These are phyloP conservation scores for Dianthus caryophyllus DNA, from an alignment of 148 eudicot genomes.

Conservation along the genomic window DNA sequence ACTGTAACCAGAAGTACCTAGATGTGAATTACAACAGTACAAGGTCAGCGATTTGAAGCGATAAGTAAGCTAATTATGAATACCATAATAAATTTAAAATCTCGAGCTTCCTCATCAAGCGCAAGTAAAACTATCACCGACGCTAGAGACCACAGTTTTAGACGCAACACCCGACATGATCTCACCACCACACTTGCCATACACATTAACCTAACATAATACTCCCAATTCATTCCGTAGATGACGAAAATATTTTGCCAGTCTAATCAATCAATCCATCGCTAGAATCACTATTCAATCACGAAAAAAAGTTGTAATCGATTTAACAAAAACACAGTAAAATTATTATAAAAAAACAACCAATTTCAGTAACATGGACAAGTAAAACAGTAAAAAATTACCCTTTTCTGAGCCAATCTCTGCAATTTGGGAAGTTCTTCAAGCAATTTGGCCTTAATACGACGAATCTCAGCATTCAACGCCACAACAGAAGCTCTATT, in stretches of 20 bases:
- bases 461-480: slow-evolving; percentile 93
- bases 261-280: neutral
- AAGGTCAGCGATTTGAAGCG: too few species aligned
- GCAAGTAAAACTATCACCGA: neutral
- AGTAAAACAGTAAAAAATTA: slow-evolving; percentile 10
- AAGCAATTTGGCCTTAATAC: slow-evolving; percentile 75
- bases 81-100: too few species aligned
- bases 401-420: slow-evolving; percentile 88
- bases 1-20: too few species aligned
- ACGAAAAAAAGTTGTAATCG: neutral
- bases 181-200: too few species aligned
- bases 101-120: neutral
- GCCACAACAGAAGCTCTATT: slow-evolving; percentile 80
- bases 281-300: neutral
- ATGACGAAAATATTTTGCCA: too few species aligned
- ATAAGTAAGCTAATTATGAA: too few species aligned
- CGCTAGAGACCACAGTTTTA: neutral
- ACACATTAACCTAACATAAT: too few species aligned
- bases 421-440: slow-evolving; percentile 94
- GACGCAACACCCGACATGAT: neutral
- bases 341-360: too few species aligned
- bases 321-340: too few species aligned
- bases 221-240: too few species aligned
- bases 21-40: too few species aligned
- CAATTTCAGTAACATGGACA: neutral